phyloP scores from a whole-genome alignment of 2,329 filamentous ascomycete species.

The Apiospora malaysiana region DNA sequence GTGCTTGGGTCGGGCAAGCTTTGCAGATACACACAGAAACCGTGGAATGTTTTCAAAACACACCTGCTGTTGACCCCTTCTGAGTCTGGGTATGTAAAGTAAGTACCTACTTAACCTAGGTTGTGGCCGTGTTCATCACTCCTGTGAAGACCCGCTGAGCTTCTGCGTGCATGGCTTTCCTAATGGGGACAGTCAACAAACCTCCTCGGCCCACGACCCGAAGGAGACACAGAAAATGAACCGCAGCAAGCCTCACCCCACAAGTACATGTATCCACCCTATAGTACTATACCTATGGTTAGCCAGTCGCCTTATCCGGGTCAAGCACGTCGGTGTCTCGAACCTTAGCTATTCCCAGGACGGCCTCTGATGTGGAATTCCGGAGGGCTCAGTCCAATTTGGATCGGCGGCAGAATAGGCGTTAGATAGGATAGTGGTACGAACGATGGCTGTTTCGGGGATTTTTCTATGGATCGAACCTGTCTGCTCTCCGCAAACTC shows the following conservation, averaged over 20 bases:
- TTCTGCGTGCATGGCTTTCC: not conserved
- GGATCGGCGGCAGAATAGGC: slow-evolving; percentile 15
- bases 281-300: too few species aligned
- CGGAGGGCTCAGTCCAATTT: slow-evolving; percentile 2
- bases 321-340: not conserved
- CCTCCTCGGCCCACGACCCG: not conserved
- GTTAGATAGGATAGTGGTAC: not conserved
- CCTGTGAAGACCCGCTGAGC: not conserved
- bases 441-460: slow-evolving; percentile 11
- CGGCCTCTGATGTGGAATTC: not conserved
- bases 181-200: not conserved
- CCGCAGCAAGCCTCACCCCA: not conserved
- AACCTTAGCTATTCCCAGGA: not conserved
- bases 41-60: not conserved
- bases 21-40: not conserved
- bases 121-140: not conserved
- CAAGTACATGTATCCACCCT: not conserved
- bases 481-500: slow-evolving; percentile 21
- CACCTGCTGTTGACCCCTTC: not conserved
- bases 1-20: not conserved
- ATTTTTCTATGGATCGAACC: slow-evolving; percentile 18
- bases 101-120: too few species aligned
- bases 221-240: not conserved
- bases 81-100: too few species aligned
- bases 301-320: not conserved